Base-by-base conservation (phyloP, 2,329 filamentous ascomycete genomes). In the Coniella vitis region DNA sequence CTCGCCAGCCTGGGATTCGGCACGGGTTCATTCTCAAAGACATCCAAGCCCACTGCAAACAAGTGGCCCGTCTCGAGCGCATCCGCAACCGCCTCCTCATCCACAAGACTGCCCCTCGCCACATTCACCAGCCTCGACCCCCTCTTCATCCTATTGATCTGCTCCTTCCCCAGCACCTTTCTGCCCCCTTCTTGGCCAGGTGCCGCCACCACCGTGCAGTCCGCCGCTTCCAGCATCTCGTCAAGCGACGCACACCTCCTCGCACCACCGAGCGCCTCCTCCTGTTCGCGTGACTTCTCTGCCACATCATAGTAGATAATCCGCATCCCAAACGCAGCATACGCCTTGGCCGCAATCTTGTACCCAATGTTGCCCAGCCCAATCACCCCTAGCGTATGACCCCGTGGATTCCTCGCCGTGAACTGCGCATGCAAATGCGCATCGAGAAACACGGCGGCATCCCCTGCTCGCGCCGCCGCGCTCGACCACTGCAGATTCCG, bases 361-460 rank as follows among this genome's bases (percentile, higher is more conserved):
- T 67, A 70, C 0, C 75, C 74, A 42, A 78, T 78, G 34, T 77
- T 74, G 1, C 81, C 81, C 1, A 84, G 65, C 0, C 81, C 81
- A 7, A 84, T 70, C 16, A 84, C 70, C 1, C 79, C 81, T 0
- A 84, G 67, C 0, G 64, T 67, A 41, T 74, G 71, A 3, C 71
- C 70, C 7, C 69, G 66, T 0, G 80, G 80, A 55, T 84, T 83
- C 48, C 71, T 72, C 1, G 79, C 77, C 1, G 72, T 67, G 1
- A 71, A 66, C 0, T 75, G 73, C 1, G 74, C 70, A 51, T 78
- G 70, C 4, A 68, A 68, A 55, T 81, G 79, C 2, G 78, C 79
- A 44, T 79, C 72, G 4, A 63, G 57, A 57, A 80, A 81, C 8
- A 40, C 40, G 32, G 62, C 59, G 0, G 66, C 54, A 47, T 71